Base-by-base conservation (phyloP, 345 rosid species). In the Sisymbrium irio region DNA sequence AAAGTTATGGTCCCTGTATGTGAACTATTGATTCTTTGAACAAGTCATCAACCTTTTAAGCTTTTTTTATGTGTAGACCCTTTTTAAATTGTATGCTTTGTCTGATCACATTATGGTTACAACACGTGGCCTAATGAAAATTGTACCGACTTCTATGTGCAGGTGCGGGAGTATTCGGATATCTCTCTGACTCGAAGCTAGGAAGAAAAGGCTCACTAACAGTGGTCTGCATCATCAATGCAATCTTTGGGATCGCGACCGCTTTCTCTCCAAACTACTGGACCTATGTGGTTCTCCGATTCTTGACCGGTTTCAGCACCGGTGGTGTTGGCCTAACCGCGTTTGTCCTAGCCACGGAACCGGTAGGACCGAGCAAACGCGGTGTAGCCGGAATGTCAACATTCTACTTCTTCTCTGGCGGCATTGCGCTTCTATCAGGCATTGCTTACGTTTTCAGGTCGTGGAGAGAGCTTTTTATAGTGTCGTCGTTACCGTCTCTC, bases 111-210 rank as follows among this genome's bases (percentile, higher is more conserved):
- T 39, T 47, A 2, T 66, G 6, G 67, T 74, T 6, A 74, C 66
- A 46, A 60, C 10, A 75, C 40, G 40, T 61, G 58, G 22, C 20
- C 17, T 68, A 51, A 53, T 11, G 25, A 68, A 68, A 51, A 33
- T 37, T 47, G 19, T 22, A 32, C 17, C 19, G 46, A 55, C 45
- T 45, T 3, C 3, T 41, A 14, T 67, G 49, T 71, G 25, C 91
- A 94, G 98, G 97, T 73, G 98, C 98, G 4, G 97, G 98, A 59
- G 77, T 81, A 36, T 94, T 94, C 70, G 98, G 98, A 7, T 97
- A 94, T 76, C 83, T 91, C 45, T 94, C 98, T 3, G 98, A 94
- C 78, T 94, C 98, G 0, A 79, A 57, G 65, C 82, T 94, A 12
- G 98, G 98, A 69, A 83, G 98, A 80, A 94, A 94, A 84, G 98